phyloP scores from a whole-genome alignment of 768 basidiomycete species.

The Leccinum truebloodii region DNA sequence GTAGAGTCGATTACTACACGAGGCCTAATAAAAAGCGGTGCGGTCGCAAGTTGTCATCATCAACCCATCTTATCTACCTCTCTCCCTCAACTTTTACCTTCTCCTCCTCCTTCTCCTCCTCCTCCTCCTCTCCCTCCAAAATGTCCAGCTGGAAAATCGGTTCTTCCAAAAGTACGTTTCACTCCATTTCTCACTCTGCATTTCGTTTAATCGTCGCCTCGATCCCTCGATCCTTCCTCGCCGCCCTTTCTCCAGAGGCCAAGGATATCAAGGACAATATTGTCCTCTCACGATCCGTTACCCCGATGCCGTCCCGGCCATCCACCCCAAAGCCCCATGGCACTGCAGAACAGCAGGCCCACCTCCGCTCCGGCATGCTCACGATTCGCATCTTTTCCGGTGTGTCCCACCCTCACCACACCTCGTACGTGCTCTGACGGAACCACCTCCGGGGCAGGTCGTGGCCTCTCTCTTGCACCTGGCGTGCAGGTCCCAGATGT shows the following conservation, averaged over 20 bases:
- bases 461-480: slow-evolving; percentile 78
- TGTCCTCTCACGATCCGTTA: slow-evolving; percentile 72
- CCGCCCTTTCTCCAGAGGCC: slow-evolving; percentile 43
- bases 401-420: slow-evolving; percentile 36
- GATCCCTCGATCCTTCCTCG: slow-evolving; percentile 11
- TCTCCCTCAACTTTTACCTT: neutral
- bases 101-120: neutral
- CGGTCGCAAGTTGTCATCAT: neutral
- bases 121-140: neutral
- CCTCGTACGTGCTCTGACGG: slow-evolving; percentile 9
- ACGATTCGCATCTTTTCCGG: slow-evolving; percentile 96
- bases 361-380: slow-evolving; percentile 87
- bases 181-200: neutral
- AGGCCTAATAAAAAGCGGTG: neutral
- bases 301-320: slow-evolving; percentile 81
- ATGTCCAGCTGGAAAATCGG: slow-evolving; percentile 61
- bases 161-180: slow-evolving; percentile 36
- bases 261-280: slow-evolving; percentile 75
- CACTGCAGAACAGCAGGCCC: slow-evolving; percentile 46
- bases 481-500: slow-evolving; percentile 80
- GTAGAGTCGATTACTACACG: neutral
- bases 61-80: neutral
- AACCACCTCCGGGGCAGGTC: slow-evolving; percentile 44
- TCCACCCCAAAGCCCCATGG: slow-evolving; percentile 66
- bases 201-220: neutral